A percentile compares a stretch with the other conserved stretches of the same genome.
Evolutionary conservation across 2,329 filamentous ascomycete genomes (phyloP).

Genomic region (Pseudogymnoascus sp.): DNA sequence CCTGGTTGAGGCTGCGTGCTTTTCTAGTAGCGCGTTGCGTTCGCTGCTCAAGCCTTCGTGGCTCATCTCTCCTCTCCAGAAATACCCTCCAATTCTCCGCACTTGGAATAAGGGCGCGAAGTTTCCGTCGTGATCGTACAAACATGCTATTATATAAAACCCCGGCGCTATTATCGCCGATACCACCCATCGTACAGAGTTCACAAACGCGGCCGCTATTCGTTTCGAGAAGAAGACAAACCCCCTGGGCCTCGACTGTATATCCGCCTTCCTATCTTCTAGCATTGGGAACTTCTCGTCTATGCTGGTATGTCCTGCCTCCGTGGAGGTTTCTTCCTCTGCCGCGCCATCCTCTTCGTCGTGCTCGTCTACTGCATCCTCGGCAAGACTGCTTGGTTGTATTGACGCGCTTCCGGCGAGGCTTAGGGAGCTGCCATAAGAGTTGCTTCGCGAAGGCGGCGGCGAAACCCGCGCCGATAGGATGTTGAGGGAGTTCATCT

Average conservation of each 20-base stretch:
- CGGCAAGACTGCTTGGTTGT: slow-evolving; percentile 20
- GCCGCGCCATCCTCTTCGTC: slow-evolving; percentile 28
- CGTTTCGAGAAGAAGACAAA: slow-evolving; percentile 59
- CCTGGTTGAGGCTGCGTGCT: background rate
- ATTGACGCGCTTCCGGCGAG: background rate
- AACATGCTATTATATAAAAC: slow-evolving; percentile 73
- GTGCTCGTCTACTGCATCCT: slow-evolving; percentile 35
- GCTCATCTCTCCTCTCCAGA: slow-evolving; percentile 36
- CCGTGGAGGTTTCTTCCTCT: slow-evolving; percentile 27
- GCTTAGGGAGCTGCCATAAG: slow-evolving; percentile 39
- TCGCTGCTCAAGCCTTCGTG: slow-evolving; percentile 14
- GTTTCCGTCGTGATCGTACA: slow-evolving; percentile 72
- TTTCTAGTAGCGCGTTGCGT: background rate
- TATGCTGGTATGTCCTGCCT: slow-evolving; percentile 25
- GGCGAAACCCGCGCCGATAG: slow-evolving; percentile 76
- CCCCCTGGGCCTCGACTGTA: slow-evolving; percentile 34
- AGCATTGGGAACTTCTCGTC: slow-evolving; percentile 69
- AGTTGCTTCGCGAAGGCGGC: slow-evolving; percentile 55
- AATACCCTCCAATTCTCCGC: slow-evolving; percentile 47
- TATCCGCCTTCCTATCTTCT: slow-evolving; percentile 20
- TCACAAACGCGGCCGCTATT: slow-evolving; percentile 65
- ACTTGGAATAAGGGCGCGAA: slow-evolving; percentile 75
- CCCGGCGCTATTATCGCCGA: slow-evolving; percentile 73
- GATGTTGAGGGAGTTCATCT: slow-evolving; percentile 96
- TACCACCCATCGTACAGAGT: slow-evolving; percentile 71